Evolutionary conservation across 2,329 filamentous ascomycete species (phyloP), one percentile per base, ranked within the genome.

Genomic region (Botrytis pseudocinerea): DNA sequence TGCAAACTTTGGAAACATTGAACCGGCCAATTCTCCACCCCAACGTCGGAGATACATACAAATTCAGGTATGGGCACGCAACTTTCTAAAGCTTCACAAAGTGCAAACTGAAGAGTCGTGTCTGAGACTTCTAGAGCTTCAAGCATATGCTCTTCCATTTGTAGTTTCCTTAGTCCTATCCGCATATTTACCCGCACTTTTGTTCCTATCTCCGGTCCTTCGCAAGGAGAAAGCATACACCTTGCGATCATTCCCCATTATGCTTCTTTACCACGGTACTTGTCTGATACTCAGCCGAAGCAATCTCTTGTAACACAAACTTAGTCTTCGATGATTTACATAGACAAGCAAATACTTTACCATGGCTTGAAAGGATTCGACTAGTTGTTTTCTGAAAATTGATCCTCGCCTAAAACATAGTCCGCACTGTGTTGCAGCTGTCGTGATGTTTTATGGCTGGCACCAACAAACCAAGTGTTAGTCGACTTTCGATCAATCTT

Each of bases 211-310:
- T 32, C 48, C 65, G 25, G 35, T 57, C n/a, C 48, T 57, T 14
- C n/a, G n/a, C 65, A 69, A 20, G 25, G n/a, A 51, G 54, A 42
- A 28, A 57, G 65, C 20, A 69, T 44, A 68, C 38, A 22, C 22
- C 54, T 42, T 7, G 25, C 48, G 9, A 25, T 42, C 25, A 68
- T 68, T 42, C 42, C n/a, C n/a, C 54, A 54, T 9, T 25, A 7
- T 66, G 32, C 46, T 40, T 54, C 25, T 66, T 38, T 40, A 14
- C 14, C 48, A 42, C 18, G 22, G n/a, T 20, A 57, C n/a, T 57
- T 10, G 35, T 54, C 48, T 9, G n/a, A 28, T 57, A 32, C n/a
- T 57, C 35, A 32, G 35, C 25, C 25, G n/a, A 57, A 25, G 10
- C 35, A 32, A 25, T 44, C 40, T 42, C 40, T 57, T 2, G 16